Conservation (phyloP, 305 asterid species). For the Solanum hybrid region DNA sequence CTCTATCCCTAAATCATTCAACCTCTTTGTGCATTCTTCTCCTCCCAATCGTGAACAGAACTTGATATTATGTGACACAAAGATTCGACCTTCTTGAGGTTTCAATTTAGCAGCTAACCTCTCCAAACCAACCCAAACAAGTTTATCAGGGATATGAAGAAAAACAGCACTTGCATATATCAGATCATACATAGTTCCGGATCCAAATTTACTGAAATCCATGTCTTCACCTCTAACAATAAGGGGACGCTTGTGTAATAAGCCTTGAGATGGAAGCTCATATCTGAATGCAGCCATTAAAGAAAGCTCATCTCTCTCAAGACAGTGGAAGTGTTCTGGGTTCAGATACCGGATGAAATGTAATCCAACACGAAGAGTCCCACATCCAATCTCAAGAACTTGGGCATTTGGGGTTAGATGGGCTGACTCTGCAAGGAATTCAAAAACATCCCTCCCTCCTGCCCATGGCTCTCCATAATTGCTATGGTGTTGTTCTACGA, state of each 20-base stretch:
- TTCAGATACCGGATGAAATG: slow-evolving; percentile 77
- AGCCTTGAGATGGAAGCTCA: slow-evolving; percentile 93
- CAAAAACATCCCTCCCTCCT: slow-evolving; percentile 91
- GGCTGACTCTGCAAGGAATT: slow-evolving; percentile 66
- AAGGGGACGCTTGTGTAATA: slow-evolving; percentile 69
- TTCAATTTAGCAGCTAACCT: slow-evolving; percentile 50
- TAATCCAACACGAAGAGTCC: slow-evolving; percentile 92
- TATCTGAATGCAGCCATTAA: slow-evolving; percentile 85
- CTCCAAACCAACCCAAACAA: slow-evolving; percentile 84
- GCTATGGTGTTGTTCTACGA: slow-evolving; percentile 95
- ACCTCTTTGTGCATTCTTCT: slow-evolving; percentile 74
- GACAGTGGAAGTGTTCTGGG: slow-evolving; percentile 65
- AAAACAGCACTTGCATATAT: slow-evolving; percentile 94
- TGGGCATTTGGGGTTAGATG: slow-evolving; percentile 43
- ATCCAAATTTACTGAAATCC: slow-evolving; percentile 74
- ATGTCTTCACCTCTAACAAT: slow-evolving; percentile 86
- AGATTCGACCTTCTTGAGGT: slow-evolving; percentile 72
- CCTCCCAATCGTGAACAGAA: slow-evolving; percentile 89
- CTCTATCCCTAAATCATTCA: slow-evolving; percentile 58
- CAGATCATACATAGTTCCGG: slow-evolving; percentile 43
- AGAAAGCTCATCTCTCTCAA: slow-evolving; percentile 92
- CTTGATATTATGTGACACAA: slow-evolving; percentile 87
- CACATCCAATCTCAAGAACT: slow-evolving; percentile 95
- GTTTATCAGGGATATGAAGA: slow-evolving; percentile 88
- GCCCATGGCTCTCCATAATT: slow-evolving; percentile 99